Conservation (phyloP, 2,329 filamentous ascomycete genomes). For the Phialophora chinensis region DNA sequence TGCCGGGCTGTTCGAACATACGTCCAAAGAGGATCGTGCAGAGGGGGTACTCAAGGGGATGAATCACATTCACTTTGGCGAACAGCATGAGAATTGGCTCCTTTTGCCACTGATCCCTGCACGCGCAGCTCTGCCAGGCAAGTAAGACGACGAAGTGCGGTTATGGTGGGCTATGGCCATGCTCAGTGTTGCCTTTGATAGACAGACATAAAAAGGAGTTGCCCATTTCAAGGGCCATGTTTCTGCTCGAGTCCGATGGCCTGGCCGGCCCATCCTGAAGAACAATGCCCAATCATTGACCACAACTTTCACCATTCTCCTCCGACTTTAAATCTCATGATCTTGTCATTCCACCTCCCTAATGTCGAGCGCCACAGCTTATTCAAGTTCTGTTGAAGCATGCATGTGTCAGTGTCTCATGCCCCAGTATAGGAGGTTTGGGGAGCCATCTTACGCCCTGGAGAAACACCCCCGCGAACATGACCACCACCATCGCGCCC, state of each 20-base stretch:
- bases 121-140: slow-evolving; percentile 13
- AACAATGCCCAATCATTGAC: not conserved
- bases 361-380: slow-evolving; percentile 57
- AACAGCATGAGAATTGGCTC: slow-evolving; percentile 54
- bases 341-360: slow-evolving; percentile 56
- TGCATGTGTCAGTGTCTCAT: not conserved
- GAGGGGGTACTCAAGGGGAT: slow-evolving; percentile 52
- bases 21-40: slow-evolving; percentile 31
- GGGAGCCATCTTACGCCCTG: slow-evolving; percentile 47
- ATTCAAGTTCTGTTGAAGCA: slow-evolving; percentile 45
- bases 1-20: slow-evolving; percentile 30
- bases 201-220: not conserved
- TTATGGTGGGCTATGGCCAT: not conserved
- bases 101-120: slow-evolving; percentile 56
- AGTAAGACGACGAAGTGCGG: not conserved
- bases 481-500: slow-evolving; percentile 55
- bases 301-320: slow-evolving; percentile 52
- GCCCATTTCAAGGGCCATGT: not conserved
- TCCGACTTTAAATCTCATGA: slow-evolving; percentile 60
- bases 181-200: not conserved
- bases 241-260: not conserved
- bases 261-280: not conserved
- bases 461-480: slow-evolving; percentile 57
- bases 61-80: slow-evolving; percentile 58
- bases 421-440: no score